phyloP scores from a whole-genome alignment of 2,329 filamentous ascomycete genomes.

The Thelonectria olida region DNA sequence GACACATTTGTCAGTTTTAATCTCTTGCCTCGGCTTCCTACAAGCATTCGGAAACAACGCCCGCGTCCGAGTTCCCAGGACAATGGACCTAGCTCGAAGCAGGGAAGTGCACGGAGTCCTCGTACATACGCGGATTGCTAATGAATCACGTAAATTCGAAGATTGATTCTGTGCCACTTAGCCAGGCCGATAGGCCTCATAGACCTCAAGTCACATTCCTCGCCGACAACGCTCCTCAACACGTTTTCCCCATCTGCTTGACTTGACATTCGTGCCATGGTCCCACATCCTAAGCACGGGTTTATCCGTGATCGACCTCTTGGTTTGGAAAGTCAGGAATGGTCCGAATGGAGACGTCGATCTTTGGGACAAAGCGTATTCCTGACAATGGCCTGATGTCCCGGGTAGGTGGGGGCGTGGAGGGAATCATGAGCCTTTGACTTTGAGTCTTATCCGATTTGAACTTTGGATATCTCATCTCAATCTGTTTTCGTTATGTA shows the following conservation, averaged over 20 bases:
- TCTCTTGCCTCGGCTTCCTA: conserved; percentile 2
- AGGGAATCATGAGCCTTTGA: neutral
- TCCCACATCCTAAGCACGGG: conserved; percentile 22
- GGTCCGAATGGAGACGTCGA: conserved; percentile 10
- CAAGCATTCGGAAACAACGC: neutral
- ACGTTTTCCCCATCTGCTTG: neutral
- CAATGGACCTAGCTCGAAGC: neutral
- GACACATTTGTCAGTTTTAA: neutral
- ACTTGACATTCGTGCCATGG: neutral
- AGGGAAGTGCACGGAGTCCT: neutral
- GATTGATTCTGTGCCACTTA: neutral
- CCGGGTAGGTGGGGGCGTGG: neutral
- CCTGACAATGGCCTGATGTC: neutral
- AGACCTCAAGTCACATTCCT: neutral
- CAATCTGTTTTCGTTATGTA: too few species aligned
- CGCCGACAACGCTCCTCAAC: neutral
- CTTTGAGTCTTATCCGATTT: too few species aligned
- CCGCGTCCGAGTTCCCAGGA: conserved; percentile 1
- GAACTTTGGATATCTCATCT: too few species aligned
- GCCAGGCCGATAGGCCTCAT: neutral
- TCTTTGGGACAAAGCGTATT: neutral
- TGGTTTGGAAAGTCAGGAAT: conserved; percentile 10
- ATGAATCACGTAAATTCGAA: neutral
- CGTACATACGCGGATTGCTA: neutral
- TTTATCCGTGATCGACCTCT: conserved; percentile 32